Evolutionary conservation across 1,284 basidiomycete genomes (phyloP).

Genomic region (Moesziomyces antarcticus): DNA sequence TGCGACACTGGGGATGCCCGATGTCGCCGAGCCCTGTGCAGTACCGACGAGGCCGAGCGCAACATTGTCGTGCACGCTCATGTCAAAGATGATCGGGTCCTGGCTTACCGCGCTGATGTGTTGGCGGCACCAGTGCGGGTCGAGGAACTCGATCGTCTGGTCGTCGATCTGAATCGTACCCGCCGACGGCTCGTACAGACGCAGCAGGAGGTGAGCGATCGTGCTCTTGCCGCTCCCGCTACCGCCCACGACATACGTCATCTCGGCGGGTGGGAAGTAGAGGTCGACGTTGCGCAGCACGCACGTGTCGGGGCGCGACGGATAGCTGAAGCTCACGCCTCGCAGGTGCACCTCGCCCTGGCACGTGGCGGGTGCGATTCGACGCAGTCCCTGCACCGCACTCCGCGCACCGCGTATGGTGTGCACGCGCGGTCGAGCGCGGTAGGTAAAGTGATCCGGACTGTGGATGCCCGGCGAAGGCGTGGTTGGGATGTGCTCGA

Average conservation of each 20-base stretch:
- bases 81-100: slow-evolving; percentile 82
- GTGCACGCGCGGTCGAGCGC: background rate
- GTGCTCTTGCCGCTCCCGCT: slow-evolving; percentile 95
- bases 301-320: slow-evolving; percentile 77
- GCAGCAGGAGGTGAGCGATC: slow-evolving; percentile 81
- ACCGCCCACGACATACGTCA: slow-evolving; percentile 90
- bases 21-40: background rate
- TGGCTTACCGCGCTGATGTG: slow-evolving; percentile 83
- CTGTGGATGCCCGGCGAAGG: slow-evolving; percentile 14
- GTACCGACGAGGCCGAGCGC: slow-evolving; percentile 75
- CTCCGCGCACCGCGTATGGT: background rate
- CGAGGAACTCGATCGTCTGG: slow-evolving; percentile 77
- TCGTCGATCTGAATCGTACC: slow-evolving; percentile 81
- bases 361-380: slow-evolving; percentile 56
- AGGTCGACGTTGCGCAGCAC: slow-evolving; percentile 77
- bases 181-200: slow-evolving; percentile 74
- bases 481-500: slow-evolving; percentile 37
- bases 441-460: slow-evolving; percentile 21
- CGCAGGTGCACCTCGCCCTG: slow-evolving; percentile 82
- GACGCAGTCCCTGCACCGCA: slow-evolving; percentile 33
- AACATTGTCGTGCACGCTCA: slow-evolving; percentile 87
- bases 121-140: slow-evolving; percentile 77
- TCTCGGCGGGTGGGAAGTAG: slow-evolving; percentile 82
- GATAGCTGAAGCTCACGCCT: slow-evolving; percentile 85
- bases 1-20: slow-evolving; percentile 44